Evolutionary conservation across 495 filamentous ascomycete species (phyloP), one percentile per base, ranked within the genome.

Genomic region (Penicillium lividum): DNA sequence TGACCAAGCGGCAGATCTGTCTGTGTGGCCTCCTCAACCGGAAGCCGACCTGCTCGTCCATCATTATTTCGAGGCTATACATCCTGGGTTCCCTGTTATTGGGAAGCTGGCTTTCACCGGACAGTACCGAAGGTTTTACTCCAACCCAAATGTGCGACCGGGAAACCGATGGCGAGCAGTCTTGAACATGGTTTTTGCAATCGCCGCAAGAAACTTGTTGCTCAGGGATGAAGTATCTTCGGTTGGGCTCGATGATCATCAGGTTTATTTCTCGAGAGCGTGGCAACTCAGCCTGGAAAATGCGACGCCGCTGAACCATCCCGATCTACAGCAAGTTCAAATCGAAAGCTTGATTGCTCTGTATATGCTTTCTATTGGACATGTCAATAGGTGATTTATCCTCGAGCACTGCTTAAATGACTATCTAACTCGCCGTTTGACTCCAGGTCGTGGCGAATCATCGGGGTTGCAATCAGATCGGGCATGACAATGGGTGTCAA

Each of bases 131-230:
- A 68, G 64, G 6, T 77, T 74, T 36, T 79, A 74, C 46, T 56
- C 65, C 27, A 65, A 66, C 27, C 50, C 68, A 9, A 67, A 63
- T 18, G 62, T 73, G 40, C 67, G 71, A 45, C 74, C 77, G 13
- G 72, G 75, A 1, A 73, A 69, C 15, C 70, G 77, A 50, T 88
- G 83, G 84, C 68, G 84, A 36, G 80, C 82, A 1, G 80, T 83
- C n/a, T 60, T 88, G 18, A 88, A 89, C 65, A 57, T 88, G 15
- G 75, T 89, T 38, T 87, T 89, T 67, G 86, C 86, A 18, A 85
- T 88, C 56, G 78, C 80, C 9, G 75, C 82, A 6, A 77, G 73
- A 59, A 80, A 84, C 61, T 75, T 73, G 4, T 47, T 59, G 36
- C 72, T 86, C 15, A 30, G 64, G 5, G 70, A 69, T 43, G 72